These are phyloP conservation scores for Aspergillus tubingensis DNA, from an alignment of 2,329 filamentous ascomycete species.

Conservation along the genomic window DNA sequence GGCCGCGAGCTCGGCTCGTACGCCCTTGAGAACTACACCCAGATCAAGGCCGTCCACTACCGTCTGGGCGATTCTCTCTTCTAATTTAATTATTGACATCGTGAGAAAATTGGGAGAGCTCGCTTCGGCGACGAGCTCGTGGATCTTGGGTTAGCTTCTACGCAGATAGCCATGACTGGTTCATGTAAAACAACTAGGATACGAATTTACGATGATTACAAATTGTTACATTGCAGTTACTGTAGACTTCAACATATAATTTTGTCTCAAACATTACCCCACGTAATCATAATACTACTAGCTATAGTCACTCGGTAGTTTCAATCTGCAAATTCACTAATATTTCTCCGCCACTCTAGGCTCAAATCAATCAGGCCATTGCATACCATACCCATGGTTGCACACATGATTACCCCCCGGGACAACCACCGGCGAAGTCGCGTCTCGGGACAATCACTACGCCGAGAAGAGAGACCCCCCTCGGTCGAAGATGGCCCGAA, in stretches of 20 bases:
- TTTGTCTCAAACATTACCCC: too few relatives aligned
- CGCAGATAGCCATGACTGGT: conserved; percentile 3
- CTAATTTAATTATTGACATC: conserved; percentile 32
- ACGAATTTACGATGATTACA: conserved; percentile 8
- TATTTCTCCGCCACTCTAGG: rapidly evolving
- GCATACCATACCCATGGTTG: too few relatives aligned
- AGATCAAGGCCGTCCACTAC: conserved; percentile 50
- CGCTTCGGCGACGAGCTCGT: conserved; percentile 8
- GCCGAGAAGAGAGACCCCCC: neutral
- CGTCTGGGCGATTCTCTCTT: conserved; percentile 48
- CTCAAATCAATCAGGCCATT: too few relatives aligned
- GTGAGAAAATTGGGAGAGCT: conserved; percentile 12
- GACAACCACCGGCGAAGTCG: neutral
- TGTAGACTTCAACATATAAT: neutral
- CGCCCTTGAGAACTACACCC: conserved; percentile 53
- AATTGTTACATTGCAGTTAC: neutral
- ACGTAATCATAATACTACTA: too few relatives aligned
- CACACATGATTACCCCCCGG: neutral
- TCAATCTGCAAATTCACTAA: too few relatives aligned
- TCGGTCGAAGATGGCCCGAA: conserved; percentile 6
- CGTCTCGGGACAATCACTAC: neutral
- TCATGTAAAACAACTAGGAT: conserved; percentile 10
- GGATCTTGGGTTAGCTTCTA: neutral
- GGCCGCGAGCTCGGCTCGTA: conserved; percentile 52
- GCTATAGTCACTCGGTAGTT: too few relatives aligned